Percentiles rank a stretch among this genome's conserved stretches.
phyloP scores from a whole-genome alignment of 2,329 filamentous ascomycete genomes.

The Botryotinia calthae region DNA sequence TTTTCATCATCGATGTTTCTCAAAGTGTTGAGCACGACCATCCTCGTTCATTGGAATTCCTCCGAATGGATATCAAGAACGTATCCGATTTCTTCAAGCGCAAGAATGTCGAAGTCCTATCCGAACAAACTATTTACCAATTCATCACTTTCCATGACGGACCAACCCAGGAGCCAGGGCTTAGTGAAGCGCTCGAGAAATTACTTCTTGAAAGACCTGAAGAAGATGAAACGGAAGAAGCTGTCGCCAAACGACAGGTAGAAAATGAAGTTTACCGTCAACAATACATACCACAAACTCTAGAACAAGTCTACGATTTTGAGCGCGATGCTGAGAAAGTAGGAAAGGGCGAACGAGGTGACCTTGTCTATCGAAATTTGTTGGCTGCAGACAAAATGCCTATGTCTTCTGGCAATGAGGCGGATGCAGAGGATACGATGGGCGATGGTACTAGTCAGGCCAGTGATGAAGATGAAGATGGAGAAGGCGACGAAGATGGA shows the following conservation, averaged over 20 bases:
- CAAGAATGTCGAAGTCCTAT: constrained; percentile 76
- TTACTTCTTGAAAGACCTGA: constrained; percentile 59
- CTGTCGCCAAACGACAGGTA: constrained; percentile 61
- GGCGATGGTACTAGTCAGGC: constrained; percentile 42
- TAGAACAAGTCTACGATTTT: constrained; percentile 95
- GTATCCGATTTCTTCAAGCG: constrained; percentile 87
- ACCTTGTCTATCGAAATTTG: constrained; percentile 82
- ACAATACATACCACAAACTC: constrained; percentile 92
- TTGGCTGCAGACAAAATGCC: constrained; percentile 63
- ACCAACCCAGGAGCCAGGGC: constrained; percentile 57
- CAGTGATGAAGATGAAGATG: constrained; percentile 38
- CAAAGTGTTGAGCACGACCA: constrained; percentile 98
- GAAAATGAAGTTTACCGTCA: constrained; percentile 92
- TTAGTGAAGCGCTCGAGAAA: constrained; percentile 62
- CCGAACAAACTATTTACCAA: constrained; percentile 76
- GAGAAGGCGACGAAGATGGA: constrained; percentile 43
- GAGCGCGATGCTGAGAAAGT: constrained; percentile 85
- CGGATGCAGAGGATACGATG: constrained; percentile 42
- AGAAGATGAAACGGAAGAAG: constrained; percentile 54
- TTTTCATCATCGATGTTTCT: constrained; percentile 96
- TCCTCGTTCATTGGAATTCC: constrained; percentile 84
- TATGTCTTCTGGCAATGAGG: constrained; percentile 42
- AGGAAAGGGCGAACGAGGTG: constrained; percentile 66
- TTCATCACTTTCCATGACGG: constrained; percentile 71
- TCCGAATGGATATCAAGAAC: constrained; percentile 99